phyloP scores from a whole-genome alignment of 306 rosid species.

The Casuarina glauca region DNA sequence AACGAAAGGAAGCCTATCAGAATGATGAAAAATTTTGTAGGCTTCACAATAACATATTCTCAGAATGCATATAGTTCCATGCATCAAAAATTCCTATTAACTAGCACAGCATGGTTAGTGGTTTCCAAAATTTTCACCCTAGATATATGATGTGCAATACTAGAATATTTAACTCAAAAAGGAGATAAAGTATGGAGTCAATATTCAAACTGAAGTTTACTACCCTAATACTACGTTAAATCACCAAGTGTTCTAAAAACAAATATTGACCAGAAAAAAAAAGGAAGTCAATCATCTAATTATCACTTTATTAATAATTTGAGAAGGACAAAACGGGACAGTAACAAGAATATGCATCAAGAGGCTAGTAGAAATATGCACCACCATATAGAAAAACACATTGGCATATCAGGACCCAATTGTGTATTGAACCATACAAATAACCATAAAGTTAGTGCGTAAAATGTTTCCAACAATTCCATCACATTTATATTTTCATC shows the following conservation, averaged over 20 bases:
- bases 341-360: neutral
- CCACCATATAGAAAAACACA: neutral
- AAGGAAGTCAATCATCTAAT: too few species aligned
- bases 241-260: too few species aligned
- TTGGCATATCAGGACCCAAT: neutral
- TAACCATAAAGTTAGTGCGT: neutral
- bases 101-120: neutral
- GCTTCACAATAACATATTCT: neutral
- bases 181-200: too few species aligned
- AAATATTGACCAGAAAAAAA: too few species aligned
- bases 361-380: neutral
- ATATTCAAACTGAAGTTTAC: too few species aligned
- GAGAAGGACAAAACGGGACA: neutral
- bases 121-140: neutral
- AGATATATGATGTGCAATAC: neutral
- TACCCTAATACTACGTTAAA: too few species aligned
- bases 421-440: neutral
- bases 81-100: neutral
- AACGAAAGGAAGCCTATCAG: slow-evolving; percentile 9
- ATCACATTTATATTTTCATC: neutral
- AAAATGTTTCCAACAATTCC: neutral
- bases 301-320: neutral
- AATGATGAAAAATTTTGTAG: neutral
- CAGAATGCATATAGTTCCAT: neutral
- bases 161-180: too few species aligned